Conservation (phyloP, 192 early-diverging fungal species). For the Piromyces finnis region DNA sequence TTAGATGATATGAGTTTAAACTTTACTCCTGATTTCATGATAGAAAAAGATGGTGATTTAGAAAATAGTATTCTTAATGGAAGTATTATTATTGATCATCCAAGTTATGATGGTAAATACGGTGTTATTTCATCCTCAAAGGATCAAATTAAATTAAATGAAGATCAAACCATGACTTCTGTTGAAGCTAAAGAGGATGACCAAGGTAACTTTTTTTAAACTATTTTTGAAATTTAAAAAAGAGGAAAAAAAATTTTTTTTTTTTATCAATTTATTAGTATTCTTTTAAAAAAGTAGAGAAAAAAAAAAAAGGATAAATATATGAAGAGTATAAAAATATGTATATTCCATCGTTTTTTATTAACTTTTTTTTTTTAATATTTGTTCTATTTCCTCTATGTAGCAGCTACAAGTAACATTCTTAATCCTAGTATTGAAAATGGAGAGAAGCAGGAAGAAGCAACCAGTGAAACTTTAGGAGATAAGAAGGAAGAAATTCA, state of each 20-base stretch:
- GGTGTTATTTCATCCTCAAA: not conserved
- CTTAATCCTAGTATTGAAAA: too few species aligned
- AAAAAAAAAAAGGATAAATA: too few species aligned
- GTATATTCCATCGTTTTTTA: too few species aligned
- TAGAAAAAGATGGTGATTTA: not conserved
- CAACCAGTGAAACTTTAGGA: not conserved
- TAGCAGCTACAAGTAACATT: too few species aligned
- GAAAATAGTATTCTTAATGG: not conserved
- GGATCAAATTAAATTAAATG: not conserved
- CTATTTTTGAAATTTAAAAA: too few species aligned
- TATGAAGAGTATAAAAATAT: too few species aligned
- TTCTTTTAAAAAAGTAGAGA: too few species aligned
- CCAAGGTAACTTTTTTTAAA: not conserved
- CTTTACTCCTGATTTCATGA: not conserved
- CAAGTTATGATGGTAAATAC: not conserved
- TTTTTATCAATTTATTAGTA: too few species aligned
- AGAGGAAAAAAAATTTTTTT: too few species aligned
- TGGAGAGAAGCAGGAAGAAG: too few species aligned
- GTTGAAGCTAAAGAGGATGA: not conserved
- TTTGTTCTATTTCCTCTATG: too few species aligned
- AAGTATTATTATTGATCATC: not conserved
- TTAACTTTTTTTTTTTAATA: too few species aligned
- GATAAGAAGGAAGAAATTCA: not conserved
- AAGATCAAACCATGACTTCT: not conserved
- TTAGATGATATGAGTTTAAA: not conserved